Evolutionary conservation across 495 filamentous ascomycete genomes (phyloP).

Genomic region (Neurospora sp.): DNA sequence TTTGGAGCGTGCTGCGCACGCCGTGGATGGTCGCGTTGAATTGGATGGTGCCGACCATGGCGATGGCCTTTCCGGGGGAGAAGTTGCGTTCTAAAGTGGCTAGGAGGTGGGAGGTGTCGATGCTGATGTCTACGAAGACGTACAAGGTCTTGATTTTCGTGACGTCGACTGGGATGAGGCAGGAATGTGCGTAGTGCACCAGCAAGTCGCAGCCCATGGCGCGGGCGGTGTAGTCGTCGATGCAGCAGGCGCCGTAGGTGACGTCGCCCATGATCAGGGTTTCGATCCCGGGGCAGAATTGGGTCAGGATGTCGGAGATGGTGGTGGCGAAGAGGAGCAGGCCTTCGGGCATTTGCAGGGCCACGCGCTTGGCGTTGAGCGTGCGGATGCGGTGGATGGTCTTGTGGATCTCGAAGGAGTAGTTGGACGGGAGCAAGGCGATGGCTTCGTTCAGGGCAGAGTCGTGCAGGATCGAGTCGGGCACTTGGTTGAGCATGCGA

Average conservation of each 20-base stretch:
- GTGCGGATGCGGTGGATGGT: slow-evolving; percentile 90
- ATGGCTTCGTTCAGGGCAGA: slow-evolving; percentile 84
- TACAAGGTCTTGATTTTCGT: slow-evolving; percentile 94
- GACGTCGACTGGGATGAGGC: slow-evolving; percentile 88
- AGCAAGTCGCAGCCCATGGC: slow-evolving; percentile 91
- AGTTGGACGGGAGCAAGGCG: slow-evolving; percentile 78
- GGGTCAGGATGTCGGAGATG: slow-evolving; percentile 91
- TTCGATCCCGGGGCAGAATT: slow-evolving; percentile 83
- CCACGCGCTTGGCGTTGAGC: slow-evolving; percentile 64
- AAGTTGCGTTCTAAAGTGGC: slow-evolving; percentile 88
- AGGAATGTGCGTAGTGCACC: slow-evolving; percentile 95
- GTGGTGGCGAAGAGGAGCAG: slow-evolving; percentile 94
- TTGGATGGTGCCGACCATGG: slow-evolving; percentile 93
- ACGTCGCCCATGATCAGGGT: slow-evolving; percentile 99
- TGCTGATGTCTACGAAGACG: slow-evolving; percentile 95
- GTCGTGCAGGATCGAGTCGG: slow-evolving; percentile 76
- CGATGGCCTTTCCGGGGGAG: slow-evolving; percentile 69
- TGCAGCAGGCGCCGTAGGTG: slow-evolving; percentile 97
- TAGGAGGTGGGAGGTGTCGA: slow-evolving; percentile 79
- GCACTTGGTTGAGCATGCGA: slow-evolving; percentile 79
- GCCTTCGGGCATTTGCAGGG: slow-evolving; percentile 93
- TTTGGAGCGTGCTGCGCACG: slow-evolving; percentile 62
- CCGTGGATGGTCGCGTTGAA: slow-evolving; percentile 96
- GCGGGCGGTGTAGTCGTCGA: slow-evolving; percentile 94
- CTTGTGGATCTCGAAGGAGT: slow-evolving; percentile 96